phyloP scores from a whole-genome alignment of 192 early-diverging fungal species.

The Coemansia sp. region DNA sequence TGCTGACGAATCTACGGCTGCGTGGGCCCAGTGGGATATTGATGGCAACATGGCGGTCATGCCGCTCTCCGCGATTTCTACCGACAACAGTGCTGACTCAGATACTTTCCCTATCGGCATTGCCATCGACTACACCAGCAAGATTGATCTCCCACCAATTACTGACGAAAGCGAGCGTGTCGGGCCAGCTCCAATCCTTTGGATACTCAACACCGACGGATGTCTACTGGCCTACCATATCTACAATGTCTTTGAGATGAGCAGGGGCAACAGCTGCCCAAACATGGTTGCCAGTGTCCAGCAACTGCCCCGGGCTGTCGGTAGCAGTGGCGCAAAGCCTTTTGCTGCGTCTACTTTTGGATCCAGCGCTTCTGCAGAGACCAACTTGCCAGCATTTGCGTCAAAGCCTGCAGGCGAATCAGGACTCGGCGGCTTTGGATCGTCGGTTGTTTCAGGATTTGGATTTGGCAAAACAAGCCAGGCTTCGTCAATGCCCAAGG shows the following conservation, averaged over 20 bases:
- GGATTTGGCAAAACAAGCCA: slow-evolving; percentile 29
- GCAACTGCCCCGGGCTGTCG: slow-evolving; percentile 12
- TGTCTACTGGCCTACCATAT: slow-evolving; percentile 66
- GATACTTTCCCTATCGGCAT: slow-evolving; percentile 72
- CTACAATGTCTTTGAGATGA: slow-evolving; percentile 59
- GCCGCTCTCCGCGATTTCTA: slow-evolving; percentile 54
- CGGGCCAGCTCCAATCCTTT: slow-evolving; percentile 68
- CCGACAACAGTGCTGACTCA: slow-evolving; percentile 37
- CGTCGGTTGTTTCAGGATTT: neutral
- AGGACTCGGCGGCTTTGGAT: slow-evolving; percentile 7
- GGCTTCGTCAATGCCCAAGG: slow-evolving; percentile 21
- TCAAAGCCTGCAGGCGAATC: neutral
- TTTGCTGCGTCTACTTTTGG: neutral
- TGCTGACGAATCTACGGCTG: slow-evolving; percentile 30
- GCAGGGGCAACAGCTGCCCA: slow-evolving; percentile 35
- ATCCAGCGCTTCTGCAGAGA: neutral
- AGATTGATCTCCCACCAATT: slow-evolving; percentile 55
- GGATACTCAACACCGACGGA: slow-evolving; percentile 67
- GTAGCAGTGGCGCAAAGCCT: neutral
- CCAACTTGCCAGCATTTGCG: slow-evolving; percentile 24
- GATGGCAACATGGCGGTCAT: slow-evolving; percentile 59
- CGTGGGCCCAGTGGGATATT: slow-evolving; percentile 72
- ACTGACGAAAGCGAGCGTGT: slow-evolving; percentile 57
- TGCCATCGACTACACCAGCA: slow-evolving; percentile 71
- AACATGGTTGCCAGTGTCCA: slow-evolving; percentile 38